These are phyloP conservation scores for Yarrowia sp. DNA, from an alignment of 805 yeast genomes.

Conservation along the genomic window DNA sequence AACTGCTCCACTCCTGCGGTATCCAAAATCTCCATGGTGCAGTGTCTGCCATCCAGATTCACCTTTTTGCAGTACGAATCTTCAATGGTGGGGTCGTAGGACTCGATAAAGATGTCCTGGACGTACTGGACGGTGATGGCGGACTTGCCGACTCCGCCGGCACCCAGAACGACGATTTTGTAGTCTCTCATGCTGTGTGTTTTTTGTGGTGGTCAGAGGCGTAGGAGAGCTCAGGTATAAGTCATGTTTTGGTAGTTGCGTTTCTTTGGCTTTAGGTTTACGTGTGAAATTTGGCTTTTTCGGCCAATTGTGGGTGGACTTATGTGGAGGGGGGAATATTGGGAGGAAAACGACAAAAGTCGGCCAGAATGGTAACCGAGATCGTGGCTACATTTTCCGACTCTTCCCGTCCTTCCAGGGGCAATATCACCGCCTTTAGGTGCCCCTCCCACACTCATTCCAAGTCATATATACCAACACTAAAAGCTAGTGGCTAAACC, in stretches of 20 bases:
- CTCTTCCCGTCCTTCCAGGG: neutral
- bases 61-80: conserved; percentile 89
- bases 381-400: neutral
- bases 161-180: conserved; percentile 87
- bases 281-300: conserved; percentile 10
- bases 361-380: too few species aligned
- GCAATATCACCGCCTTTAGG: too few species aligned
- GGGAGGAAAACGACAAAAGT: too few species aligned
- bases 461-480: conserved; percentile 3
- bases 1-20: conserved; percentile 95
- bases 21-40: conserved; percentile 82
- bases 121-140: conserved; percentile 90
- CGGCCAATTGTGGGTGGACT: neutral
- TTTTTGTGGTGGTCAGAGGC: conserved; percentile 26
- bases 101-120: conserved; percentile 82
- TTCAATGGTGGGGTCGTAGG: conserved; percentile 96
- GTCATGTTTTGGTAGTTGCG: conserved; percentile 11
- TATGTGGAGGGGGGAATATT: neutral
- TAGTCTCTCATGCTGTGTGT: conserved; percentile 51
- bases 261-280: neutral
- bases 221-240: conserved; percentile 5
- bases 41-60: conserved; percentile 81
- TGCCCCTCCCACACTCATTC: neutral
- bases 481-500: neutral
- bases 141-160: conserved; percentile 97